Evolutionary conservation across 2,329 filamentous ascomycete species (phyloP).

Genomic region (Phaeosphaeriaceae sp.): DNA sequence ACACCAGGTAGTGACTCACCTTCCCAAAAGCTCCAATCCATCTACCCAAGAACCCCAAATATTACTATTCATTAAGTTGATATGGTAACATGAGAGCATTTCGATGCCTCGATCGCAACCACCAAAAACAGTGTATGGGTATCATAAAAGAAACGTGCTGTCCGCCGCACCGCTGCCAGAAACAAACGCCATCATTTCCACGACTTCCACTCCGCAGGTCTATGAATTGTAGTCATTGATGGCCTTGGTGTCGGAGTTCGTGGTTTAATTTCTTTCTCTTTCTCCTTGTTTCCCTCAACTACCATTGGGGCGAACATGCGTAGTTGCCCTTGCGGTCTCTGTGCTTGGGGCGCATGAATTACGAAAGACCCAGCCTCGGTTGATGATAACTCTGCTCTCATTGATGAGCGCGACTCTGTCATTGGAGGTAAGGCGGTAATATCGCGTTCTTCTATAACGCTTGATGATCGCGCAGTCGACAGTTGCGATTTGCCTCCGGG

Average conservation of each 20-base stretch:
- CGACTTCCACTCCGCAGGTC: slow-evolving; percentile 15
- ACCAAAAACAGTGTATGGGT: not conserved
- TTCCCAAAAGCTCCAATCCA: no score
- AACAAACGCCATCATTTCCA: slow-evolving; percentile 13
- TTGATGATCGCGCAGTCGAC: slow-evolving; percentile 12
- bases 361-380: not conserved
- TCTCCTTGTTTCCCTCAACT: not conserved
- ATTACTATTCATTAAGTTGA: no score
- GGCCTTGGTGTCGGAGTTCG: slow-evolving; percentile 2
- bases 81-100: no score
- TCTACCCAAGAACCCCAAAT: no score
- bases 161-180: not conserved
- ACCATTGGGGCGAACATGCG: not conserved
- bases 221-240: not conserved
- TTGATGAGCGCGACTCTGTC: slow-evolving; percentile 14
- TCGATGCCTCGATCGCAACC: no score
- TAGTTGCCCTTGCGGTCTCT: not conserved
- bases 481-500: slow-evolving; percentile 15
- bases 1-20: no score
- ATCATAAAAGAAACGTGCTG: not conserved
- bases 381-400: slow-evolving; percentile 6
- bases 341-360: no score
- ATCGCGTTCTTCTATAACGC: slow-evolving; percentile 9
- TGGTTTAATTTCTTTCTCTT: not conserved
- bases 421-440: slow-evolving; percentile 26